phyloP scores from a whole-genome alignment of 2,329 filamentous ascomycete species.

The Aureobasidium uvarum region DNA sequence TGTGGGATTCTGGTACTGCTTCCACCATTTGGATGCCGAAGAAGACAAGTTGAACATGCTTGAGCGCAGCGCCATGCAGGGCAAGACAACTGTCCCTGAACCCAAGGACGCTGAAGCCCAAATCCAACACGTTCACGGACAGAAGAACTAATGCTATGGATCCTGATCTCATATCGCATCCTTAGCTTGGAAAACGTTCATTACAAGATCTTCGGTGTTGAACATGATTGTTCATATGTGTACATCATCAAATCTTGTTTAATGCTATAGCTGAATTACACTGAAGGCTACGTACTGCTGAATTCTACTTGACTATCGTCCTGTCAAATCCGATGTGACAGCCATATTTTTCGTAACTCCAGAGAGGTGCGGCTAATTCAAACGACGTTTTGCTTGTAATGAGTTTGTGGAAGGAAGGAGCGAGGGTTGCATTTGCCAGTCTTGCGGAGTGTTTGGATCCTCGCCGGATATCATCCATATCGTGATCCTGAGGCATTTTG shows the following conservation, averaged over 20 bases:
- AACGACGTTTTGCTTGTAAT: background rate
- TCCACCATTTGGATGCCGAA: conserved; percentile 61
- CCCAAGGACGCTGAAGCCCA: conserved; percentile 9
- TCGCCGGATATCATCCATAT: too few relatives aligned
- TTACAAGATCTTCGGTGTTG: background rate
- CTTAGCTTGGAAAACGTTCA: background rate
- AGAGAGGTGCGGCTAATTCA: background rate
- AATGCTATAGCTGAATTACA: background rate
- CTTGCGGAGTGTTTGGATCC: too few relatives aligned
- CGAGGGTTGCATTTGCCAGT: background rate
- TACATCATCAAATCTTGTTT: background rate
- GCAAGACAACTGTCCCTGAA: background rate
- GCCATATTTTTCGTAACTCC: background rate
- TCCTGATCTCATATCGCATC: background rate
- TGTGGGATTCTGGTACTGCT: conserved; percentile 65
- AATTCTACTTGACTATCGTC: background rate
- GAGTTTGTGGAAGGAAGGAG: background rate
- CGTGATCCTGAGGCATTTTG: too few relatives aligned
- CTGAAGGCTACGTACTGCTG: background rate
- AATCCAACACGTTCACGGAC: conserved; percentile 7
- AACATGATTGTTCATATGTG: background rate
- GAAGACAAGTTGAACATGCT: conserved; percentile 70
- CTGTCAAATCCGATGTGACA: background rate
- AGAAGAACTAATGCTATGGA: background rate
- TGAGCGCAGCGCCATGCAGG: background rate